Conservation (phyloP, 1,284 basidiomycete genomes). For the Volvariella surrecta region DNA sequence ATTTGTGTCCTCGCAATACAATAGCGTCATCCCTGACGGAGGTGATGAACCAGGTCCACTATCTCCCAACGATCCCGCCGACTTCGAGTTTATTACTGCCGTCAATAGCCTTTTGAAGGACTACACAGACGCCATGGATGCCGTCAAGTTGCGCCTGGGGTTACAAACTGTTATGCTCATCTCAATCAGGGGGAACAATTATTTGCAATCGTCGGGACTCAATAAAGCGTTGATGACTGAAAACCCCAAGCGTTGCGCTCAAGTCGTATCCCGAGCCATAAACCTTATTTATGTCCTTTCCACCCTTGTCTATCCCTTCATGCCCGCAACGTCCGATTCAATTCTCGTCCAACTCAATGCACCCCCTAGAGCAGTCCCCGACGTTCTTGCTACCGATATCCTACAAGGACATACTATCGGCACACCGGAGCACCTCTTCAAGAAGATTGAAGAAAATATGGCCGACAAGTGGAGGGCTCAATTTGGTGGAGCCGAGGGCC, state of each 20-base stretch:
- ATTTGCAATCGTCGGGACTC: slow-evolving; percentile 87
- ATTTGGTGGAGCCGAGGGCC: slow-evolving; percentile 63
- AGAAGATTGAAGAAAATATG: slow-evolving; percentile 89
- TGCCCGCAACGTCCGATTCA: slow-evolving; percentile 83
- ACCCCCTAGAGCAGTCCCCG: slow-evolving; percentile 72
- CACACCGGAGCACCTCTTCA: slow-evolving; percentile 87
- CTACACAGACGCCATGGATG: slow-evolving; percentile 87
- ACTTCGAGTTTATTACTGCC: slow-evolving; percentile 75
- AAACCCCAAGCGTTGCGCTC: slow-evolving; percentile 80
- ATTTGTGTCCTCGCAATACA: slow-evolving; percentile 86
- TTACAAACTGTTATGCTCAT: slow-evolving; percentile 87
- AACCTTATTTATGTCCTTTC: slow-evolving; percentile 94
- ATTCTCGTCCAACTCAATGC: slow-evolving; percentile 90
- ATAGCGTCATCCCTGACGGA: slow-evolving; percentile 73
- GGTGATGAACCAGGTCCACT: slow-evolving; percentile 60
- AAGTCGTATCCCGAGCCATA: slow-evolving; percentile 83
- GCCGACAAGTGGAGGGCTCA: slow-evolving; percentile 75
- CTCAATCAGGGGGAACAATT: slow-evolving; percentile 89
- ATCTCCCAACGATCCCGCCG: slow-evolving; percentile 59
- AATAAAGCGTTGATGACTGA: slow-evolving; percentile 85
- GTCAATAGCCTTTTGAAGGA: slow-evolving; percentile 77
- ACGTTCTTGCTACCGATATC: slow-evolving; percentile 69
- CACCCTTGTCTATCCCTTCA: slow-evolving; percentile 88
- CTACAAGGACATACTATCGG: slow-evolving; percentile 84
- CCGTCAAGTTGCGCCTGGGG: slow-evolving; percentile 84